A percentile compares a stretch with the other conserved stretches of the same genome.
Evolutionary conservation across 768 basidiomycete species (phyloP).

Genomic region (Leucosporidium creatinivorum): DNA sequence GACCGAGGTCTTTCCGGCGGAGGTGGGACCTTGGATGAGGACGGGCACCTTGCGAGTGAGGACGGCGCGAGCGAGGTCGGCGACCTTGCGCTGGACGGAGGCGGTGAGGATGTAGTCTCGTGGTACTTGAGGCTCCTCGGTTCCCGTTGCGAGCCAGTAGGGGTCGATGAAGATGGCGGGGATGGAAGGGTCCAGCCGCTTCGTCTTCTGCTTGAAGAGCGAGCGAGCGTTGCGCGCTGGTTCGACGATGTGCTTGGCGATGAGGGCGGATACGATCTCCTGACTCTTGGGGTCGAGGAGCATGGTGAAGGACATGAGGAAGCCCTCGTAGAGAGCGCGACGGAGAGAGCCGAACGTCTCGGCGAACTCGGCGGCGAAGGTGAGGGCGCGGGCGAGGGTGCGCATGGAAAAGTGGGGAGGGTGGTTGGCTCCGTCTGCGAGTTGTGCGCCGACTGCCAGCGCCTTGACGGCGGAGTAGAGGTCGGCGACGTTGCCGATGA

Average conservation of each 20-base stretch:
- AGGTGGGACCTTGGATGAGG: slow-evolving; percentile 95
- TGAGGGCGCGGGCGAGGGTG: slow-evolving; percentile 80
- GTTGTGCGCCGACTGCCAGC: slow-evolving; percentile 61
- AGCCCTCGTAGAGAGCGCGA: slow-evolving; percentile 89
- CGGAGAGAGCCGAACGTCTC: slow-evolving; percentile 63
- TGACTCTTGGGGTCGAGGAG: slow-evolving; percentile 69
- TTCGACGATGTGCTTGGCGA: slow-evolving; percentile 67
- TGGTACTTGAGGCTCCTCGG: slow-evolving; percentile 43
- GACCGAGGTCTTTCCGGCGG: slow-evolving; percentile 93
- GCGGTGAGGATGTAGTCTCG: slow-evolving; percentile 84
- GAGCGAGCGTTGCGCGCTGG: slow-evolving; percentile 74
- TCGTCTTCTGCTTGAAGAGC: slow-evolving; percentile 52
- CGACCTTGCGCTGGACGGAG: slow-evolving; percentile 87
- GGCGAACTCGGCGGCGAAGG: slow-evolving; percentile 77
- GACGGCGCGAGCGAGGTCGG: slow-evolving; percentile 87
- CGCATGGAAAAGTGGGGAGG: slow-evolving; percentile 96
- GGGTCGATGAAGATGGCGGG: slow-evolving; percentile 68
- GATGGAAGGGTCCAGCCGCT: neutral
- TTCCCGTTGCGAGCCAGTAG: slow-evolving; percentile 79
- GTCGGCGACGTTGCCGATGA: slow-evolving; percentile 83
- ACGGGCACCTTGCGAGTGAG: slow-evolving; percentile 84
- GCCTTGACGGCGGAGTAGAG: slow-evolving; percentile 77
- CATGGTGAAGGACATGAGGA: slow-evolving; percentile 97
- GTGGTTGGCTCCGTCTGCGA: slow-evolving; percentile 89
- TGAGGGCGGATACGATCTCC: slow-evolving; percentile 57